Conservation (phyloP, 1,284 basidiomycete species). For the Ceratobasidium sp. region DNA sequence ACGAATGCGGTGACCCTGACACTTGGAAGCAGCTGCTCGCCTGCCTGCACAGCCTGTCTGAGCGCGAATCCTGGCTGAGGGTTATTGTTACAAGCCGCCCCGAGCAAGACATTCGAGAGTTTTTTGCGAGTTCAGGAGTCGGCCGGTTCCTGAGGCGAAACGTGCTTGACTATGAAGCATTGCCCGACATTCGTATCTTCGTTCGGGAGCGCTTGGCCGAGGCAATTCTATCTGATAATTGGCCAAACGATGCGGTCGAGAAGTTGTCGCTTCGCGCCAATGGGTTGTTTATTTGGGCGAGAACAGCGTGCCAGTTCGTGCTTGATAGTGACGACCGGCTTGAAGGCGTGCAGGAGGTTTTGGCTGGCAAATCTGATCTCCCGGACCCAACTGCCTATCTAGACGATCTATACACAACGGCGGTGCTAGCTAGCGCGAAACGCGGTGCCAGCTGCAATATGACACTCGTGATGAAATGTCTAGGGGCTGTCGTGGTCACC, state of each 20-base stretch:
- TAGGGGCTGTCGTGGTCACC: conserved; percentile 36
- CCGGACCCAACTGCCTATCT: background rate
- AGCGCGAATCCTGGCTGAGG: conserved; percentile 1
- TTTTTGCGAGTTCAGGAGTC: background rate
- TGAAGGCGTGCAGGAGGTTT: background rate
- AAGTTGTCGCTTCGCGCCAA: background rate
- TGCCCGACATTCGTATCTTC: conserved; percentile 1
- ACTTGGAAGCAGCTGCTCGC: background rate
- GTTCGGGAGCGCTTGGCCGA: background rate
- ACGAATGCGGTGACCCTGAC: conserved; percentile 38
- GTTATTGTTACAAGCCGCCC: conserved; percentile 40
- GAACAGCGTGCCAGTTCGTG: conserved; percentile 35
- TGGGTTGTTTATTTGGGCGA: conserved; percentile 42
- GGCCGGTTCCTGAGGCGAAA: background rate
- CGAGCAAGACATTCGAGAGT: conserved; percentile 18
- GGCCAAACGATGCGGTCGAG: conserved; percentile 12
- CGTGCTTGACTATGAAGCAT: conserved; percentile 12
- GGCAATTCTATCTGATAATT: background rate
- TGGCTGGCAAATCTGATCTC: background rate
- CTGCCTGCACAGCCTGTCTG: background rate
- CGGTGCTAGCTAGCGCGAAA: background rate
- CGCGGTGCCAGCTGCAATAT: background rate
- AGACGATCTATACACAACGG: conserved; percentile 11
- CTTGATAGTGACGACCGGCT: background rate
- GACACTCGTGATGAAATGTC: background rate